Base-by-base conservation (phyloP, 768 basidiomycete genomes). In the Auriscalpium microsporum region DNA sequence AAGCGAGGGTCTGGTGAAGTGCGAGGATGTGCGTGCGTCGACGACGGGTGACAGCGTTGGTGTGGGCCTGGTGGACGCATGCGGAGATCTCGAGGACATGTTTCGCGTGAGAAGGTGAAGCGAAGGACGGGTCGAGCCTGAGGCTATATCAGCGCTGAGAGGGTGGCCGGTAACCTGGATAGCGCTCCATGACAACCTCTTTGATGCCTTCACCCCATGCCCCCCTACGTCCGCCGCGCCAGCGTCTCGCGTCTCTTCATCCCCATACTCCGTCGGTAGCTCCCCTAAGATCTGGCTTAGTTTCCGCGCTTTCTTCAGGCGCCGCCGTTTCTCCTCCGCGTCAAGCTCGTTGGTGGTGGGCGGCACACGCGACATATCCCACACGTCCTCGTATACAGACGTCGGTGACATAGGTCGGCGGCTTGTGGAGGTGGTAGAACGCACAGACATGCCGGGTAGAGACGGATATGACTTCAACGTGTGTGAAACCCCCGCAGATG, bases 251-350 rank as follows among this genome's bases (percentile, higher is more conserved):
- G 8, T 8, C 21, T 44, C 21, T 8, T 61, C 61, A 4, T 49
- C 47, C 35, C 55, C 35, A 13, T 46, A 45, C 19, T 56, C 56
- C 17, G 61, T 54, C 14, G 73, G 64, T 3, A 69, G 53, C 33
- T 75, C 70, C 38, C 72, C 73, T 44, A 81, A 71, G 48, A 75
- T 70, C 50, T 67, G 71, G 58, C 72, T 73, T 48, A 80, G 65
- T 58, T 75, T 78, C 38, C 73, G 67, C 23, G 72, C 69, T 57
- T 77, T 75, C 62, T 69, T 70, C 52, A 76, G 56, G 50, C 74
- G 62, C 57, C 67, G 70, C 52, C 65, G 70, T 58, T 74, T 75
- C 52, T 73, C 67, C 53, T 60, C 59, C 13, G 65, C 64, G 52
- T 67, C 68, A 23, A 73, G 67, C 13, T 68, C 66, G 59, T 73